Base-by-base conservation (phyloP, 306 rosid species). In the Alnus rubra region DNA sequence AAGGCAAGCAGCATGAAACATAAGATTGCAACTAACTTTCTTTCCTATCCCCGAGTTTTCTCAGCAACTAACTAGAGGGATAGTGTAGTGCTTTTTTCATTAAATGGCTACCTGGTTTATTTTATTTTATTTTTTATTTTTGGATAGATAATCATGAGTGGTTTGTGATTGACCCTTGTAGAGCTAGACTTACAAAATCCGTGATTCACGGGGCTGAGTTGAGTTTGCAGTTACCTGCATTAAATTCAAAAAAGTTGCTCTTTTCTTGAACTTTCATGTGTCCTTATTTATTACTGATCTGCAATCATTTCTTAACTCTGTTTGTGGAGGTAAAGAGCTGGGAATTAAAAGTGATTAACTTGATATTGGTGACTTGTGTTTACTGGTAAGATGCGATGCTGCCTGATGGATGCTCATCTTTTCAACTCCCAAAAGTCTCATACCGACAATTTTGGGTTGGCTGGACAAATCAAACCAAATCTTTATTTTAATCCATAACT, bases 191-290 rank as follows among this genome's bases (percentile, higher is more conserved):
- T 81, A 11, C 77, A 62, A 84, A 79, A 64, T 89, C 98, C 87
- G 93, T 95, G 99, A 90, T 82, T 91, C 99, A 92, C 91, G 88
- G 77, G 97, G 80, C 87, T 81, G 76, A 79, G 88, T 83, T 87
- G 93, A 87, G 88, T 76, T 72, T 88, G 77, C 78, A 82, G 97
- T 87, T 88, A 90, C 83, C 76, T 87, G 78, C 87, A 88, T 80
- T 86, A 85, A 93, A 91, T 91, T 74, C 82, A 73, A 30, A 75
- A 28, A n/a, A 10, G 52, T 82, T 84, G 69, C 84, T 79, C 79
- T 78, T 76, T 82, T 80, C 69, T 80, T 68, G 23, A 48, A 65
- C 88, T 79, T 87, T 92, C 87, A 78, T 84, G 84, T 87, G 88
- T 83, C 67, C 48, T 77, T 75, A 54, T 81, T 83, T 83, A 76